Base-by-base conservation (phyloP, 805 yeast genomes). In the Wickerhamiella musiphila region DNA sequence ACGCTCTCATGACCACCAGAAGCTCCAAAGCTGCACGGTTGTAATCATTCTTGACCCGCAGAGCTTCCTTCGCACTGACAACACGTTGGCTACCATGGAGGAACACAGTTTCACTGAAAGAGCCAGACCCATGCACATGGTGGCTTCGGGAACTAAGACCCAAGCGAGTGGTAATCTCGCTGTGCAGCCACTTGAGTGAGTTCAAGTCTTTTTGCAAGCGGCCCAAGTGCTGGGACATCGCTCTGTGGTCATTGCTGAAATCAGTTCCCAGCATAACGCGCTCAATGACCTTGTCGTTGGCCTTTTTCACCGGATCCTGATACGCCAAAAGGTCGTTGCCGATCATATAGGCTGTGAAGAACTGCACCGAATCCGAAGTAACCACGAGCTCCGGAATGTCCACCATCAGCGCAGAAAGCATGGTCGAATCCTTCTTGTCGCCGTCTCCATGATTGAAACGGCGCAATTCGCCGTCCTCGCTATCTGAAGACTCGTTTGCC, bases 351-450 rank as follows among this genome's bases (percentile, higher is more conserved):
- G 81, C 52, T 0, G 82, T 62, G 40, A 62, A 61, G 49, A 79
- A 84, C 46, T 82, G 93, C 28, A 56, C 53, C 0, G 94, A 75
- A 33, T 82, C 82, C 33, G 82, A 68, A 5, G 70, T 60, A 1
- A 82, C 63, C 4, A 66, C 63, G 14, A 83, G 66, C 28, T 67
- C 61, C 3, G 94, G 92, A 30, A 79, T 61, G 44, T 76, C 82
- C 10, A 79, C 65, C 11, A 38, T 34, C 4, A 45, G 13, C 5
- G 34, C 35, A 1, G 22, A 13, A 6, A 13, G 15, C 7, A 28
- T 17, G 9, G 22, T 28, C 16, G 37, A 48, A 18, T 37, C 43
- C 4, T 42, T 41, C 6, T 45, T 51, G 16, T 51, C 20, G 23
- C 17, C 19, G 18, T 23, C 17, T n/a, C 23, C 18, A 14, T 28